Evolutionary conservation across 2,329 filamentous ascomycete genomes (phyloP), one percentile per base, ranked within the genome.

Genomic region (Neopestalotiopsis clavispora): DNA sequence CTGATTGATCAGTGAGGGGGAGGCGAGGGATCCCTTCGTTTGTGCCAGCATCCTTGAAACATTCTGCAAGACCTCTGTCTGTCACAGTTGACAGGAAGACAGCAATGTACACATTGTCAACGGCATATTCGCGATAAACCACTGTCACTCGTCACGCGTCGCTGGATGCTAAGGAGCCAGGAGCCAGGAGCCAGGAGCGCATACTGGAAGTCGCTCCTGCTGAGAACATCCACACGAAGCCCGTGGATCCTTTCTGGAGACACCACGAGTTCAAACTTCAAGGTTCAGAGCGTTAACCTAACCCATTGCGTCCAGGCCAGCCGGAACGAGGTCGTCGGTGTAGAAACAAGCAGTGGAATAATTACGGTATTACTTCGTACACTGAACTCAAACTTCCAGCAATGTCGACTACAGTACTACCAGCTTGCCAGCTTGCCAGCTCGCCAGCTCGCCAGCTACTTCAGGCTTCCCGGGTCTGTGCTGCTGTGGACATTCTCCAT

Each of bases 201-300:
- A n/a, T 52, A n/a, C 45, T 52, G 45, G 45, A 20, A 17, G n/a
- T 52, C 45, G n/a, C 45, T 20, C 17, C 45, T 28, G 23, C 23
- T 28, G 23, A 28, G 23, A 52, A 10, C 6, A 52, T 20, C 17
- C 17, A 52, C 45, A 52, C 45, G 6, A 52, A 52, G 45, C 45
- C 23, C 17, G 45, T 52, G 45, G 45, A n/a, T 17, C 45, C 17
- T 20, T 52, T 17, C 23, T 14, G 45, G n/a, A 52, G 45, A 23
- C 7, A 52, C 17, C 23, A 28, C 30, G 57, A 59, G 23, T 59
- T 30, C 57, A 58, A 17, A 23, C 20, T 23, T 30, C 13, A 59
- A 59, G 30, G 59, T 20, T 40, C 32, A 17, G n/a, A 40, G 59
- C 59, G 59, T 62, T 42, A 17, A 42, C 59, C 59, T 62, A 62